A percentile compares a stretch with the other conserved stretches of the same genome.
These are phyloP conservation scores for Ogataea neopini DNA, from an alignment of 805 yeast genomes.

Conservation along the genomic window DNA sequence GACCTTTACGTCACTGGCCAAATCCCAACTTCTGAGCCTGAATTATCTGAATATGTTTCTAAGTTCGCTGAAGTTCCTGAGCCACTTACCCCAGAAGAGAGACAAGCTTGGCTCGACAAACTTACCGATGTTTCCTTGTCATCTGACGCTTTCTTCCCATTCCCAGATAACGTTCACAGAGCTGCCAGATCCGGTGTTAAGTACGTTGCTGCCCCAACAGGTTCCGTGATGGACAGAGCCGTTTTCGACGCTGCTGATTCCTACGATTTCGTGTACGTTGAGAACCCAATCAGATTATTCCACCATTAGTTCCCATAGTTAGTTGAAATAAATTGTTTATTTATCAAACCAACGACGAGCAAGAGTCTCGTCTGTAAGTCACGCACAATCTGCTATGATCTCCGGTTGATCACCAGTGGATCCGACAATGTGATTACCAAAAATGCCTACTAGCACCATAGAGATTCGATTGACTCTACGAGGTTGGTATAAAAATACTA, in stretches of 20 bases:
- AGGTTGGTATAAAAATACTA: constrained; percentile 1
- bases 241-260: constrained; percentile 96
- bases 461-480: no score
- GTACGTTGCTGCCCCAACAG: constrained; percentile 94
- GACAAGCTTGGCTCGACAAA: constrained; percentile 81
- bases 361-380: no score
- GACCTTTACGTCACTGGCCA: constrained; percentile 91
- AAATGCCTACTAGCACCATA: no score
- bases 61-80: constrained; percentile 83
- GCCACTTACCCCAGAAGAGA: constrained; percentile 81
- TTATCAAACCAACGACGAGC: no score
- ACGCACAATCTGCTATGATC: no score
- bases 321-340: no score
- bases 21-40: constrained; percentile 90
- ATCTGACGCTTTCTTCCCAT: constrained; percentile 99
- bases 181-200: constrained; percentile 97
- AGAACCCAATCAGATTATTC: constrained; percentile 96
- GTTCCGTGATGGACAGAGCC: constrained; percentile 96
- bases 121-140: constrained; percentile 86
- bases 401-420: no score
- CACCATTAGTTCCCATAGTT: constrained; percentile 63
- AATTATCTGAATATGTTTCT: constrained; percentile 86
- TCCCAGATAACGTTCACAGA: constrained; percentile 98
- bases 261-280: constrained; percentile 86
- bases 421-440: no score